These are phyloP conservation scores for Podaxis pistillaris DNA, from an alignment of 768 basidiomycete species.

Conservation along the genomic window DNA sequence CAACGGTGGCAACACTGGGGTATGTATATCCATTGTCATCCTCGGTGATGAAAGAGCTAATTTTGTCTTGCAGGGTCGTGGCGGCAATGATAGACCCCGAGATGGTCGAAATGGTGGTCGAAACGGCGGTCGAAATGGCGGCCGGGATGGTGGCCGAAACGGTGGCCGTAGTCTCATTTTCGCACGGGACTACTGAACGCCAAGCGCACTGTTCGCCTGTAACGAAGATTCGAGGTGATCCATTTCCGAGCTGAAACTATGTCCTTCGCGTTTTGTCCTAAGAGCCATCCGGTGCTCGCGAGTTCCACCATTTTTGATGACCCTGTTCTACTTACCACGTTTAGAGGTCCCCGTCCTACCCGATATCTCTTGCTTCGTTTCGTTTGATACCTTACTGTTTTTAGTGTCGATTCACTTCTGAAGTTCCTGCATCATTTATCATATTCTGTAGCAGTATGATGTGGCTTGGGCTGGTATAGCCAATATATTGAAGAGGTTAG, in stretches of 20 bases:
- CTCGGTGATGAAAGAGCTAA: not conserved
- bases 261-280: not conserved
- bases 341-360: not conserved
- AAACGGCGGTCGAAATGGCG: not conserved
- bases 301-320: not conserved
- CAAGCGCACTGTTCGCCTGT: not conserved
- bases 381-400: not conserved
- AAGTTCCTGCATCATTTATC: not conserved
- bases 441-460: not conserved
- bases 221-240: not conserved
- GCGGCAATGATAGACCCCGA: no score
- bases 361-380: conserved; percentile 4
- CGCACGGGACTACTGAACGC: not conserved
- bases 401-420: not conserved
- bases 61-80: not conserved
- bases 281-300: not conserved
- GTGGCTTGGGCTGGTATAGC: conserved; percentile 11
- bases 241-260: not conserved
- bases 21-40: not conserved
- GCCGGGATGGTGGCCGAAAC: not conserved
- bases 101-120: conserved; percentile 1
- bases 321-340: not conserved
- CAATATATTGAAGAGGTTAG: conserved; percentile 17
- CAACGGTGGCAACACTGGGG: conserved; percentile 1
- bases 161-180: conserved; percentile 1